Base-by-base conservation (phyloP, 2,329 filamentous ascomycete species). In the Beauveria sp. region DNA sequence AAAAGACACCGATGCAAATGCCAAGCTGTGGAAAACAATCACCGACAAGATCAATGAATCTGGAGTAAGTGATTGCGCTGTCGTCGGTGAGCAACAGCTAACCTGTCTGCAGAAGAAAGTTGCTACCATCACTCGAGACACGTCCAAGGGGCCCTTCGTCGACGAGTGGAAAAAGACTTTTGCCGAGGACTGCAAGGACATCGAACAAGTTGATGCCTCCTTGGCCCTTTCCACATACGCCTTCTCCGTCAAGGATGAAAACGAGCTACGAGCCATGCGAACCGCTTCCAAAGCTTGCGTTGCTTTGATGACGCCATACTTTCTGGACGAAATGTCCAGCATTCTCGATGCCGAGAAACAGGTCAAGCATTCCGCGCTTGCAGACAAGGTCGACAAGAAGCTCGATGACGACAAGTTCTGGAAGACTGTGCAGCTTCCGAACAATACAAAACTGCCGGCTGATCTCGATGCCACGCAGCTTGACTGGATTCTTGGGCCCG, bases 291-390 rank as follows among this genome's bases (percentile, higher is more conserved):
- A 94, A 71, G 93, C 94, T 52, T 97, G 92, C 67, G 93, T 96
- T 66, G 92, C 92, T 62, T 80, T 97, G 63, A 96, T 97, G 87
- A 91, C 91, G 55, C 91, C 93, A 63, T 99, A 94, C 75, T 97
- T 97, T 73, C 87, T 99, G 66, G 94, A 99, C 71, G 92, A 97
- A 73, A 97, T 99, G 92, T 96, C 93, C 55, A 89, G 90, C 67
- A 89, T 97, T 57, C 85, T 99, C 63, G 94, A 99, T 70, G 89
- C 92, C 67, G 96, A 97, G 74, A 97, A 96, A 80, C 96, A 96
- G 72, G 91, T 97, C 71, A 94, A 92, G 65, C 94, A 99, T 76
- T 90, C 88, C 66, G 82, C 83, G 2, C 82, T 99, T 8, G 87
- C 90, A n/a, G 86, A 91, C 69, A 94, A 92, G 75, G 89, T 99